Evolutionary conservation across 1,284 basidiomycete genomes (phyloP).

Genomic region (Fomitiporia mediterranea): DNA sequence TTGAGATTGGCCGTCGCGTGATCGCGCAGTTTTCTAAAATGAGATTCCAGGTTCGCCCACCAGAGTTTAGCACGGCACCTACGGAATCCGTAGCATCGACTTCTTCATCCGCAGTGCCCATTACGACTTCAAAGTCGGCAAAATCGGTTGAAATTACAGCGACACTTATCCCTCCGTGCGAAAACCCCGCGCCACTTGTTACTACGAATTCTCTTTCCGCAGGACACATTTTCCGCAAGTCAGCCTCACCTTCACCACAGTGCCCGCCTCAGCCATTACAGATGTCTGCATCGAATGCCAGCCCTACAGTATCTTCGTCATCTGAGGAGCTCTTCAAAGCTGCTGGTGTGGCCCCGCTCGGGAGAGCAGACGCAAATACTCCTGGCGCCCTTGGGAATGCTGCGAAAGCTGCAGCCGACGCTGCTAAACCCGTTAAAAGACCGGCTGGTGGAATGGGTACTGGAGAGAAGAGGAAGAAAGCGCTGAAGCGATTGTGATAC

Average conservation of each 20-base stretch:
- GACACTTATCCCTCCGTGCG: constrained; percentile 23
- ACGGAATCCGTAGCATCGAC: constrained; percentile 26
- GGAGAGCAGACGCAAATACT: constrained; percentile 65
- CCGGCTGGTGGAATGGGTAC: constrained; percentile 50
- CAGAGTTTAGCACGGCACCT: constrained; percentile 58
- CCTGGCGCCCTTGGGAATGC: constrained; percentile 33
- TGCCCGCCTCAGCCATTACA: constrained; percentile 16
- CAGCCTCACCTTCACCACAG: constrained; percentile 14
- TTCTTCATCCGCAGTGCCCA: constrained; percentile 21
- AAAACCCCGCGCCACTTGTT: constrained; percentile 23
- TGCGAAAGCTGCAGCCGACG: constrained; percentile 30
- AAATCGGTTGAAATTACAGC: constrained; percentile 22
- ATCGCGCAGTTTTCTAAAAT: background rate
- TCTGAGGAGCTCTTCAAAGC: constrained; percentile 13
- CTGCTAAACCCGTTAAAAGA: constrained; percentile 62
- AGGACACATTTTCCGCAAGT: constrained; percentile 21
- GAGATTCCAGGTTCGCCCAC: constrained; percentile 47
- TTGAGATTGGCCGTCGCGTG: background rate
- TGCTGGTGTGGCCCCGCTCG: constrained; percentile 31
- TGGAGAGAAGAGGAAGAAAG: constrained; percentile 80
- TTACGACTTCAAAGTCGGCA: constrained; percentile 25
- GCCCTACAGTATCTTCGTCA: background rate
- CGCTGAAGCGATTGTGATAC: constrained; percentile 62
- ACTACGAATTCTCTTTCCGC: constrained; percentile 11
- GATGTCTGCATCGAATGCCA: constrained; percentile 6